Base-by-base conservation (phyloP, 2,329 filamentous ascomycete species). In the Colletotrichum sp. region DNA sequence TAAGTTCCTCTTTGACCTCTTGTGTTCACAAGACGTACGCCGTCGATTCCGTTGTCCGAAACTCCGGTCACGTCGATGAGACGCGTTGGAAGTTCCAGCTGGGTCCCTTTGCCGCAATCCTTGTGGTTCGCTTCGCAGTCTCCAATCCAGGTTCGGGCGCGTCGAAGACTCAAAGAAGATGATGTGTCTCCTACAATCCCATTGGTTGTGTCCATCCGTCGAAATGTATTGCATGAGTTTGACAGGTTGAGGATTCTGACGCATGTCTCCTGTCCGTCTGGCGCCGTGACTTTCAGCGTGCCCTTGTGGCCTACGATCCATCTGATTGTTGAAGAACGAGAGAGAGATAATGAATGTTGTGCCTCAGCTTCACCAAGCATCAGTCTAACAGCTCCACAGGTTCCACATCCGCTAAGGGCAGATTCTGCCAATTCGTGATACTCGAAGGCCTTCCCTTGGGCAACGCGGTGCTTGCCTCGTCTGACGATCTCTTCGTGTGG, bases 341-440 rank as follows among this genome's bases (percentile, higher is more conserved):
- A 5, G 0, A 21, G 7, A 7, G 1, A 6, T 10, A 13, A 2
- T 0, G 28, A 7, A 9, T 30, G 1, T 7, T 56, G 8, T 10
- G 5, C 26, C 5, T 28, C 28, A 21, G 48, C 7, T 9, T 14
- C 34, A 5, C 3, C 14, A 14, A 70, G n/a, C 8, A 70, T 55
- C 3, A 8, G 8, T 8, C 55, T 70, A 1, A 64, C 3, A 7
- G 68, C 30, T 18, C 34, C 10, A 38, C 68, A 70, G 2, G 26
- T 56, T 4, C 68, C 58, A 36, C 68, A 70, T 3, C 68, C 68
- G 9, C 26, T 13, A 0, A 13, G 5, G 10, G 48, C 32, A 28
- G 62, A 72, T 14, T 7, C 7, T 9, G 4, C 16, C 38, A 70
- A 7, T 1, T 62, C 21, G 2, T 18, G 28, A 0, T 73, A 73